Base-by-base conservation (phyloP, 495 filamentous ascomycete species). In the Hypoxylon intermedium region DNA sequence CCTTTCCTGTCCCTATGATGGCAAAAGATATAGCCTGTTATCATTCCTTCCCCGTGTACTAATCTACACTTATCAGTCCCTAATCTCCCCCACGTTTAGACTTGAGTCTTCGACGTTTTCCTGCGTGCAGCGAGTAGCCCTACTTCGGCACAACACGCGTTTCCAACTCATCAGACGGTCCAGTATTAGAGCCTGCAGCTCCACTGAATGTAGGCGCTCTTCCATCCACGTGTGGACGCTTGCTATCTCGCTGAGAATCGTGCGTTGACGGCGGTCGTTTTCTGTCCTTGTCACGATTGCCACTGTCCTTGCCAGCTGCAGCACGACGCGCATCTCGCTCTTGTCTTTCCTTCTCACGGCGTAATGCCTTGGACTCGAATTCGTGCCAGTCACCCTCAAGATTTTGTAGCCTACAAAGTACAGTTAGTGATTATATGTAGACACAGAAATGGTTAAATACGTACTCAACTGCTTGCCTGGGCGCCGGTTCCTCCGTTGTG, bases 331-430 rank as follows among this genome's bases (percentile, higher is more conserved):
- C 87, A 67, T 97, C 92, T 70, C 86, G 86, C 44, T 90, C 86
- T 55, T 85, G 83, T 60, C 82, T 86, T 71, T 96, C 93, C 64
- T 89, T 92, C 71, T 96, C 93, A 63, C 93, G 93, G 34, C 95
- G 85, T 12, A 95, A 80, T 15, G 93, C 92, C 78, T 99, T 99
- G 18, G 90, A 95, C 78, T 99, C 95, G 69, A 97, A 97, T 69
- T 99, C 95, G 65, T 99, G 95, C 95, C 95, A 99, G 63, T 99
- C 95, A 34, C 95, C 95, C 68, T 92, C 84, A 18, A 98, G 82
- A 59, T 90, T 82, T 58, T 88, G 84, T 52, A 99, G 81, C 65
- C 91, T 95, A 47, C 23, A 33, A 19, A 6, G 7, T 16, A 68
- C 58, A 54, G 66, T 72, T 38, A 65, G 49, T 20, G n/a, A n/a